Base-by-base conservation (phyloP, 768 basidiomycete species). In the Mycena epipterygia region DNA sequence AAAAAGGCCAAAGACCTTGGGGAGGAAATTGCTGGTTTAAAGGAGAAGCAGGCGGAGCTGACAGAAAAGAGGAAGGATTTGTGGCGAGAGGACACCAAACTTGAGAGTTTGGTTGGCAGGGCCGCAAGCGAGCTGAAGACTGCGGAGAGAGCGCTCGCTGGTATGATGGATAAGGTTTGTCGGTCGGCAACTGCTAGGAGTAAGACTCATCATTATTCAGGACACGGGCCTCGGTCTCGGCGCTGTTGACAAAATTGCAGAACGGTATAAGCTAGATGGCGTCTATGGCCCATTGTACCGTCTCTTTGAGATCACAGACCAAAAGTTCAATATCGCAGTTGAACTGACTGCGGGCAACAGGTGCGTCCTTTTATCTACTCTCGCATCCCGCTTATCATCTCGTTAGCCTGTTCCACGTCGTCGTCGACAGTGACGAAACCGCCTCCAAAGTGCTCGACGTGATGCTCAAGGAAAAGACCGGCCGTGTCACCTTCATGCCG, bases 401-500 rank as follows among this genome's bases (percentile, higher is more conserved):
- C 42, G 32, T 5, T 79, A 97, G 97, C 76, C 83, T 99, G 30
- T 99, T 98, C 84, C 97, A 99, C 75, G 93, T 99, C 44, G 97
- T 99, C 1, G 97, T 99, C 68, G 97, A 99, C 78, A 94, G 88
- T n/a, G 98, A 99, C 77, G 93, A 92, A 48, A 99, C 96, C 0
- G 98, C 96, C 0, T 91, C 91, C 3, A 90, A 89, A 77, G 91
- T 99, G n/a, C 89, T 99, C 16, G 94, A 98, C 23, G 85, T 93
- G 73, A 98, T 99, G 97, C 84, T 96, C 75, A 91, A 91, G 76
- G 96, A 99, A 79, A 95, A 94, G 79, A 93, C 90, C 14, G 98
- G 97, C 2, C 91, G 98, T 58, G 94, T 99, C 11, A 99, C 98
- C 0, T 98, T 99, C 83, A 97, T 99, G 93, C 98, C 98, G 23